A percentile compares a stretch with the other conserved stretches of the same genome.
Evolutionary conservation across 495 filamentous ascomycete species (phyloP).

Genomic region (Neurospora sp.): DNA sequence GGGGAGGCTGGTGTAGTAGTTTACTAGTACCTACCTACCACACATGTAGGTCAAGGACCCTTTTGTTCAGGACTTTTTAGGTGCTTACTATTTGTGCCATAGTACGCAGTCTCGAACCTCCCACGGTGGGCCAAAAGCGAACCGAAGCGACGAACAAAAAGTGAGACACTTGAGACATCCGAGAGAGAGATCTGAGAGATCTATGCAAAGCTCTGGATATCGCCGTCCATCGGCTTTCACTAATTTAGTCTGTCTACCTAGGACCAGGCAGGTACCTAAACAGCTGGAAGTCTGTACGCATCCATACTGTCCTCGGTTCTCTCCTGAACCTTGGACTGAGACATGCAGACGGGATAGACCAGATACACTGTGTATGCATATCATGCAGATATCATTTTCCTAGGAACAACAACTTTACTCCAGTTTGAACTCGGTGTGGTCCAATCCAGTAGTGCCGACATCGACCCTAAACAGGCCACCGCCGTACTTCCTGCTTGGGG

Average conservation of each 20-base stretch:
- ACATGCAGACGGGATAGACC: background rate
- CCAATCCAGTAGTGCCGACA: conserved; percentile 52
- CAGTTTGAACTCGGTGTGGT: conserved; percentile 47
- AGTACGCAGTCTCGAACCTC: background rate
- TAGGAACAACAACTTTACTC: background rate
- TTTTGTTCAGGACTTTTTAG: background rate
- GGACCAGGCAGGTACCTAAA: background rate
- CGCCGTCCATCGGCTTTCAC: background rate
- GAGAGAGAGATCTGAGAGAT: background rate
- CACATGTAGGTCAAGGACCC: no score
- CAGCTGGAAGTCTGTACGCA: background rate
- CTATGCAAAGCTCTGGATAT: background rate
- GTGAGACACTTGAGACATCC: background rate
- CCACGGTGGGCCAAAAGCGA: background rate
- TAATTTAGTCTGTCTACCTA: background rate
- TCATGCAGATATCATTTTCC: background rate
- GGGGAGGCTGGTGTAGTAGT: background rate
- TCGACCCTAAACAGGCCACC: conserved; percentile 60
- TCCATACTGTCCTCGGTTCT: background rate
- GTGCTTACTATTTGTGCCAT: background rate
- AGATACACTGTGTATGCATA: background rate
- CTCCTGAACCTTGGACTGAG: background rate
- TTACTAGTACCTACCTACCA: no score
- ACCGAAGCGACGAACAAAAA: background rate
- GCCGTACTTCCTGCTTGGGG: conserved; percentile 48